Conservation (phyloP, 139 green algal species). For the Eudorina sp. region DNA sequence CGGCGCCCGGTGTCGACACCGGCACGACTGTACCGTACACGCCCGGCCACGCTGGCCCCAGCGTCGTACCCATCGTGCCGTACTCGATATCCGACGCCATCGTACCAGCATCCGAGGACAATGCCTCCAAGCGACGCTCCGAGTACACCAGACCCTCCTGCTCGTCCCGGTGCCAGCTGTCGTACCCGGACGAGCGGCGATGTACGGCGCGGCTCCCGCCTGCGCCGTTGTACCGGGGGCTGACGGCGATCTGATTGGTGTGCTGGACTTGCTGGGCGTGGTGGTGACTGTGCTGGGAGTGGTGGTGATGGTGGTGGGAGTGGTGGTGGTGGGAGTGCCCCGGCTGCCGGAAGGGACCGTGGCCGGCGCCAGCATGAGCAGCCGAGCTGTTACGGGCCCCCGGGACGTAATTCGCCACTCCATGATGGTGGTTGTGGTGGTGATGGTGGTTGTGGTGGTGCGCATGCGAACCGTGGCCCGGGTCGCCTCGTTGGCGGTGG, state of each 20-base stretch:
- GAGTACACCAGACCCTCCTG: neutral
- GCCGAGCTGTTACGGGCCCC: neutral
- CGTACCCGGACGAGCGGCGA: constrained; percentile 26
- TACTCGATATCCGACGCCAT: neutral
- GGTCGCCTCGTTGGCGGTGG: no score
- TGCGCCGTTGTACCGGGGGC: neutral
- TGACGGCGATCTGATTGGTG: neutral
- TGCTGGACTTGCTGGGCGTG: neutral
- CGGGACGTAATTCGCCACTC: neutral
- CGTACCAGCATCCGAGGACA: constrained; percentile 2
- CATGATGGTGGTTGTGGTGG: neutral
- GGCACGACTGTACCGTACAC: neutral
- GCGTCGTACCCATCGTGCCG: neutral
- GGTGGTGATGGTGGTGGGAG: constrained; percentile 18
- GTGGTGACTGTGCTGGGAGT: neutral
- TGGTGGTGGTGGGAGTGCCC: neutral
- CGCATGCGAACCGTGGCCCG: no score
- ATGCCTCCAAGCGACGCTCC: neutral
- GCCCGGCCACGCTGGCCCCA: neutral
- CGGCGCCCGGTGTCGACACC: neutral
- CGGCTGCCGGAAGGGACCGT: neutral
- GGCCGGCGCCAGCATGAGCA: neutral
- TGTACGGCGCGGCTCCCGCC: neutral
- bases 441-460: neutral
- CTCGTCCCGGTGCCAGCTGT: neutral